Evolutionary conservation across 805 yeast genomes (phyloP), one percentile per base, ranked within the genome.

Genomic region (Cyberlindnera mycetangii): DNA sequence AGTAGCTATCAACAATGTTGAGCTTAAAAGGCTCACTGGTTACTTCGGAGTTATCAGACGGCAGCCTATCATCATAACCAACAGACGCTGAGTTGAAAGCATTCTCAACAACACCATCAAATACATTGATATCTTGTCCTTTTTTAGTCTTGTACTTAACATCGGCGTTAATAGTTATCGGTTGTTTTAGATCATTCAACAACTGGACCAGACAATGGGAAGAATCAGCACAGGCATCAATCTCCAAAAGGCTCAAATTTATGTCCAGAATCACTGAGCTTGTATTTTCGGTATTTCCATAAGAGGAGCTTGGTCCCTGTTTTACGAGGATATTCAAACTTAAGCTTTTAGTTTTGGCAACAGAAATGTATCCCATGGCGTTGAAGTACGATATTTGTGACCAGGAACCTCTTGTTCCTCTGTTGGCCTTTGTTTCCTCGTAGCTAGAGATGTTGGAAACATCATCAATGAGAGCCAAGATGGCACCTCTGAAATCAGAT

Each of bases 171-270:
- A 84, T 80, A 7, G 72, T 63, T 1, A 86, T 63, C 0, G 90
- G 89, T 12, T 78, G 78, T 53, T 85, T 86, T 54, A 90, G 67
- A 55, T 89, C 96, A 47, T 78, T 81, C 9, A 83, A 51, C 8
- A 86, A 55, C 49, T 85, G 95, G 2, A 79, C 49, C 33, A 90
- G 62, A 11, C 92, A 78, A 55, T 87, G 84, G 0, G 81, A 73
- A 0, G 97, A 88, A 59, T 90, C 98, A 1, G 96, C 92, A 67
- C 97, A 89, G 3, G 83, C 46, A 20, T 79, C 81, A 1, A 83
- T 37, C 17, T 66, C 69, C 14, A 75, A 59, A 15, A 66, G 66
- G 44, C 79, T 85, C 7, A 78, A 50, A 41, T 71, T 71, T 9
- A 81, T 56, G 37, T 74, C 75, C 24, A 81, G 36, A 39, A 73